Evolutionary conservation across 768 basidiomycete genomes (phyloP), one percentile per base, ranked within the genome.

Genomic region (Ephemerocybe angulata): DNA sequence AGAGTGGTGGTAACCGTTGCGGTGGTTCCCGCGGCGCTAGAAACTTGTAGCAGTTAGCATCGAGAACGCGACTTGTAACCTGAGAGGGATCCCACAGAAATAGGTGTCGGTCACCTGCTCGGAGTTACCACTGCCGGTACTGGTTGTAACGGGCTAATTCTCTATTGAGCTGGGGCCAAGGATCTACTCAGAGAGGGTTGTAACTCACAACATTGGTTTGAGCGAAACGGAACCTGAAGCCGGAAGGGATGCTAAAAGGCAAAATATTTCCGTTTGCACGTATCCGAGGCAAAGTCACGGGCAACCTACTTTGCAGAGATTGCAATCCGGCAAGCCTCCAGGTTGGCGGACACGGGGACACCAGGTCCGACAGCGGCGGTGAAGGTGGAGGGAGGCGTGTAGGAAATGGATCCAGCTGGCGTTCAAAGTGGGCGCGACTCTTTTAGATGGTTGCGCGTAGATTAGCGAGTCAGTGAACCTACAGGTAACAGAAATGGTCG

Each of bases 151-250:
- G 11, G 48, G 48, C 38, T 41, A 41, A 41, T n/a, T 41, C 15
- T 41, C 38, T 8, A 19, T 13, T 41, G 15, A n/a, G n/a, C n/a
- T n/a, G 7, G 21, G 7, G 15, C 33, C 8, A 8, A 17, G 17
- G 15, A 19, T 41, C 21, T 19, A 41, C 7, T 8, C n/a, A n/a
- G n/a, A n/a, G 6, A n/a, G 38, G 15, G n/a, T 17, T 8, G 33
- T 35, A 8, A 17, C 38, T 13, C 21, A 41, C 38, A 29, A 50
- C 30, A 22, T 21, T 31, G 48, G 21, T 30, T 22, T 30, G 31
- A 22, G 48, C 17, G 15, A 50, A 35, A 4, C 48, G 29, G 28
- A 50, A 50, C 48, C 48, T 50, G 29, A 50, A 50, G 4, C 48
- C 48, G 31, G 28, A 25, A 11, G 48, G 48, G 27, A 50, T 50